A percentile compares a stretch with the other conserved stretches of the same genome.
These are phyloP conservation scores for Ilyonectria mors-panacis DNA, from an alignment of 2,329 filamentous ascomycete species.

Conservation along the genomic window DNA sequence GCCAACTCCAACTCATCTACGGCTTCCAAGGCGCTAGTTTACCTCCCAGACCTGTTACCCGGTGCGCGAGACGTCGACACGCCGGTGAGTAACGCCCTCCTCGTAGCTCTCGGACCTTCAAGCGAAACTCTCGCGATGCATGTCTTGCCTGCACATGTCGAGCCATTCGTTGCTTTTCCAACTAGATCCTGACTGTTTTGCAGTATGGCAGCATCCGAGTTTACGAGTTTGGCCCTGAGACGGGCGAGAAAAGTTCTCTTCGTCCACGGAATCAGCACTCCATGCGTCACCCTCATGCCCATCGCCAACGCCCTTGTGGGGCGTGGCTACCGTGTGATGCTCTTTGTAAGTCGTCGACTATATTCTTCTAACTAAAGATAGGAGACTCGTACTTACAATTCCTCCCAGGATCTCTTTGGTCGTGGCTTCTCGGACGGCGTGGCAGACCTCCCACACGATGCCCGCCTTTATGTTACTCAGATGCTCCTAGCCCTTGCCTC, in stretches of 20 bases:
- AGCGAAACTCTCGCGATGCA: background rate
- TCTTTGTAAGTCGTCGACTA: slow-evolving; percentile 69
- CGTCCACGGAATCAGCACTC: slow-evolving; percentile 88
- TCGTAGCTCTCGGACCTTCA: background rate
- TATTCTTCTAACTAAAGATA: slow-evolving; percentile 25
- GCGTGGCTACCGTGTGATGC: slow-evolving; percentile 83
- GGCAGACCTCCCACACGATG: slow-evolving; percentile 78
- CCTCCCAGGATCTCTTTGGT: slow-evolving; percentile 75
- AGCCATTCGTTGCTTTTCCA: background rate
- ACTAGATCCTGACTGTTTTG: background rate
- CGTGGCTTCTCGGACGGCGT: slow-evolving; percentile 78
- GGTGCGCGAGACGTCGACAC: slow-evolving; percentile 81
- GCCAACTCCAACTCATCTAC: slow-evolving; percentile 54
- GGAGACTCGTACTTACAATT: slow-evolving; percentile 20
- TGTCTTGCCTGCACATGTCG: slow-evolving; percentile 1
- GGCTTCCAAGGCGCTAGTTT: slow-evolving; percentile 59
- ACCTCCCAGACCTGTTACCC: slow-evolving; percentile 78
- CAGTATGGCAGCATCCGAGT: slow-evolving; percentile 81
- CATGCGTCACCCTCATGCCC: slow-evolving; percentile 79
- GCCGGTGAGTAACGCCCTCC: slow-evolving; percentile 62
- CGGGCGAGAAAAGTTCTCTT: slow-evolving; percentile 83
- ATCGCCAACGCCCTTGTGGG: slow-evolving; percentile 77
- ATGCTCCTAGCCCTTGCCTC: slow-evolving; percentile 80
- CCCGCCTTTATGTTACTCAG: slow-evolving; percentile 80
- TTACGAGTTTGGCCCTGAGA: slow-evolving; percentile 85